phyloP scores from a whole-genome alignment of 2,329 filamentous ascomycete genomes.

The Colletotrichum viniferum region DNA sequence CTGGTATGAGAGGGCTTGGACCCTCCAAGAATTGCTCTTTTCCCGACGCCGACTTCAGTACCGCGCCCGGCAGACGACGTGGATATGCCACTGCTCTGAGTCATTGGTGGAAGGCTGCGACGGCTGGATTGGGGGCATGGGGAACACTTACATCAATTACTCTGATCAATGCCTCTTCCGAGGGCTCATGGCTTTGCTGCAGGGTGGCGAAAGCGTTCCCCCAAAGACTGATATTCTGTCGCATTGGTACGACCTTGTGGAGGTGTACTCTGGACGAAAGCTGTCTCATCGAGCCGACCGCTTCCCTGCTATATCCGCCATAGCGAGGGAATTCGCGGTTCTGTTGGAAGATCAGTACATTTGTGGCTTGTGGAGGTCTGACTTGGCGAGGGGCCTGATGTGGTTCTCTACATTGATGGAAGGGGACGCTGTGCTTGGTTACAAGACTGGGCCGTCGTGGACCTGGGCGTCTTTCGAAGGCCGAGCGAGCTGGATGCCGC shows the following conservation, averaged over 20 bases:
- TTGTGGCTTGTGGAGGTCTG: neutral
- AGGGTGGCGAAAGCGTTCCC: neutral
- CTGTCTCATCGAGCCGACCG: neutral
- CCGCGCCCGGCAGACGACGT: neutral
- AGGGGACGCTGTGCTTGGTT: neutral
- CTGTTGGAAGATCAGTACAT: neutral
- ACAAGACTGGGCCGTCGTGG: neutral
- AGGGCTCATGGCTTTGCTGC: neutral
- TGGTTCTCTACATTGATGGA: neutral
- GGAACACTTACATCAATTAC: rapidly evolving
- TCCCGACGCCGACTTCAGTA: neutral
- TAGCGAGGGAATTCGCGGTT: neutral
- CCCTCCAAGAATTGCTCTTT: neutral
- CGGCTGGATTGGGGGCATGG: neutral
- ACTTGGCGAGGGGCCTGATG: neutral
- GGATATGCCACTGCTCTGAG: neutral
- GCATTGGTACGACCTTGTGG: neutral
- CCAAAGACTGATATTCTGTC: neutral
- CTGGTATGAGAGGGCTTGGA: neutral
- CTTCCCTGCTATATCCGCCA: neutral
- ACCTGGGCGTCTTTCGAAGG: neutral
- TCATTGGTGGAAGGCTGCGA: neutral
- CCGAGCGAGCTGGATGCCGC: neutral
- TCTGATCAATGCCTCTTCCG: neutral
- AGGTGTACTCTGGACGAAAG: neutral